These are phyloP conservation scores for Withania somnifera DNA, from an alignment of 305 asterid species.

Conservation along the genomic window DNA sequence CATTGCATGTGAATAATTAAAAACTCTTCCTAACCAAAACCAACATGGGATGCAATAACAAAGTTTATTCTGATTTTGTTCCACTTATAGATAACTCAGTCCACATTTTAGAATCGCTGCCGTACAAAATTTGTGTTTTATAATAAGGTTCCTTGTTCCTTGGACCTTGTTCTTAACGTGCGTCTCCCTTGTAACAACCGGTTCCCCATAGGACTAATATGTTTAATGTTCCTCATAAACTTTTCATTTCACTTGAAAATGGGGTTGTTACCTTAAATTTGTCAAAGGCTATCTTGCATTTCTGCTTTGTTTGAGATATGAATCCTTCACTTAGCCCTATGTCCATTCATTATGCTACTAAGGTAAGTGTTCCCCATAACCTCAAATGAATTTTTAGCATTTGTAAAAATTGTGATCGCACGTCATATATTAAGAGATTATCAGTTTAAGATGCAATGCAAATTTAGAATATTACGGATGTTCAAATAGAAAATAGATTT, in stretches of 20 bases:
- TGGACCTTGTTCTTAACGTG: neutral
- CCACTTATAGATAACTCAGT: neutral
- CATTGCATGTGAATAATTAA: neutral
- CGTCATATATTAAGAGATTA: neutral
- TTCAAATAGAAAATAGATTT: no score
- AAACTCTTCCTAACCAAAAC: neutral
- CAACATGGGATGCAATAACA: neutral
- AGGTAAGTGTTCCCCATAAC: neutral
- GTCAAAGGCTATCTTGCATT: neutral
- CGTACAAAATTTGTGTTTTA: no score
- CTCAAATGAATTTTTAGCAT: neutral
- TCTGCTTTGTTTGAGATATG: neutral
- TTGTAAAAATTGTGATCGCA: neutral
- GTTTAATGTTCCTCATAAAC: neutral
- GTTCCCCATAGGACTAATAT: neutral
- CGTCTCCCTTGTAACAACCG: neutral
- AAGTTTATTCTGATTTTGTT: neutral
- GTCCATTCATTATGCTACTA: neutral
- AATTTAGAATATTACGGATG: neutral
- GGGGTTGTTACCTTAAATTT: neutral
- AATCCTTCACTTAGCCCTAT: conserved; percentile 1
- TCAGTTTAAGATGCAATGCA: no score
- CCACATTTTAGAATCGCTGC: no score
- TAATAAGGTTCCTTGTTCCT: neutral
- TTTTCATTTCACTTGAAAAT: neutral